Evolutionary conservation across 2,329 filamentous ascomycete species (phyloP).

Genomic region (Emergomyces pasteurianus): DNA sequence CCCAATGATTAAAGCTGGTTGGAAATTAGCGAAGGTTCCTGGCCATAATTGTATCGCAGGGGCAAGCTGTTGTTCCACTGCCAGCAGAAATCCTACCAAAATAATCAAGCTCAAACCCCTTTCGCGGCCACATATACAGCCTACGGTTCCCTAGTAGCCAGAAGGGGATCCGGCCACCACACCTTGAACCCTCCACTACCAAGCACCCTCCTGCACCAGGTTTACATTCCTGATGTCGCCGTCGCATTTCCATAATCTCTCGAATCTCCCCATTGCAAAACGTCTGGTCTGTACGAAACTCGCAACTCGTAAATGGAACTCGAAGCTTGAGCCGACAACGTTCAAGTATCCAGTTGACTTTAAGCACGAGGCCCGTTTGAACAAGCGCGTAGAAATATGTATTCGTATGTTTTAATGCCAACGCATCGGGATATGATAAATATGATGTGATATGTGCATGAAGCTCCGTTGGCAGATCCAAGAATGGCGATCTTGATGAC

Average conservation of each 20-base stretch:
- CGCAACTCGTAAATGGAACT: slow-evolving; percentile 45
- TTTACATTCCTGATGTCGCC: slow-evolving; percentile 30
- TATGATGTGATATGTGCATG: slow-evolving; percentile 49
- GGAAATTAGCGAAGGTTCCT: background rate
- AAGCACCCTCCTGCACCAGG: slow-evolving; percentile 22
- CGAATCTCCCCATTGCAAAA: slow-evolving; percentile 32
- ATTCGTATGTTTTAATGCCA: slow-evolving; percentile 56
- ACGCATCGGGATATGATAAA: slow-evolving; percentile 58
- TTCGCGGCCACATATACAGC: slow-evolving; percentile 1
- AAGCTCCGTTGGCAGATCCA: slow-evolving; percentile 52
- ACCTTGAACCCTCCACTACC: slow-evolving; percentile 24
- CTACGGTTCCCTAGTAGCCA: background rate
- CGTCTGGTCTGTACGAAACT: slow-evolving; percentile 29
- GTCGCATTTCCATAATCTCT: slow-evolving; percentile 30
- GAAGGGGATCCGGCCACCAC: slow-evolving; percentile 4
- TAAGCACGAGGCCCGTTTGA: slow-evolving; percentile 52
- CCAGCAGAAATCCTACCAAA: slow-evolving; percentile 2
- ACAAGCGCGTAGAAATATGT: slow-evolving; percentile 53
- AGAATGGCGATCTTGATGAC: slow-evolving; percentile 19
- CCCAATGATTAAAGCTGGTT: slow-evolving; percentile 4
- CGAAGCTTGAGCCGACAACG: slow-evolving; percentile 52
- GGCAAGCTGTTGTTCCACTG: background rate
- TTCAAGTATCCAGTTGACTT: slow-evolving; percentile 58
- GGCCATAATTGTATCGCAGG: background rate
- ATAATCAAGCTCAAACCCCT: slow-evolving; percentile 1